Percentiles rank a stretch among this genome's conserved stretches.
phyloP scores from a whole-genome alignment of 1,284 basidiomycete genomes.

The Pseudozyma pruni region DNA sequence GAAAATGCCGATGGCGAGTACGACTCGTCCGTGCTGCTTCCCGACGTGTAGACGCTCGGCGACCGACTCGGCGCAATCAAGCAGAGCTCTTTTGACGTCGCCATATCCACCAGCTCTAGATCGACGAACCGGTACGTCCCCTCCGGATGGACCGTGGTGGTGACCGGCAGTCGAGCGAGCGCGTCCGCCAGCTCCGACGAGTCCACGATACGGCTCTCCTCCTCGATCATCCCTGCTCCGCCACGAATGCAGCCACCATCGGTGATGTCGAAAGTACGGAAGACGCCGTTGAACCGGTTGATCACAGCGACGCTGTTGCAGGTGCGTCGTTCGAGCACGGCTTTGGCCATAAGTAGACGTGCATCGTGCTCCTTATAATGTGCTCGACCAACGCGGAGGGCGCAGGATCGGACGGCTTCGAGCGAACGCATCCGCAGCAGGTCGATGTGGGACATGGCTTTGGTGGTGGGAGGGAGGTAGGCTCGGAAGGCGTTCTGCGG shows the following conservation, averaged over 20 bases:
- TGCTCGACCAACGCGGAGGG: slow-evolving; percentile 79
- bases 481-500: slow-evolving; percentile 73
- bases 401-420: slow-evolving; percentile 70
- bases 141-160: slow-evolving; percentile 10
- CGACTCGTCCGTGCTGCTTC: slow-evolving; percentile 17
- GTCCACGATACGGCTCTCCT: slow-evolving; percentile 68
- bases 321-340: slow-evolving; percentile 72
- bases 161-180: slow-evolving; percentile 19
- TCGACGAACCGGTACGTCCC: slow-evolving; percentile 21
- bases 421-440: slow-evolving; percentile 74
- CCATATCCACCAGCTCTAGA: slow-evolving; percentile 34
- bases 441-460: slow-evolving; percentile 80
- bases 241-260: slow-evolving; percentile 78
- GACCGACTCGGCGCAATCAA: neutral
- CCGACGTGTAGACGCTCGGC: slow-evolving; percentile 11
- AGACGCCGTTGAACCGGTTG: slow-evolving; percentile 75
- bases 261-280: slow-evolving; percentile 74
- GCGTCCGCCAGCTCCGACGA: slow-evolving; percentile 70
- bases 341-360: slow-evolving; percentile 73
- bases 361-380: slow-evolving; percentile 79
- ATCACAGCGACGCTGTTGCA: slow-evolving; percentile 76
- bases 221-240: slow-evolving; percentile 71
- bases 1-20: slow-evolving; percentile 22
- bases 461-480: slow-evolving; percentile 73
- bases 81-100: slow-evolving; percentile 9